Conservation (phyloP, 352 stramenopile genomes). For the Globisporangium paddicum region DNA sequence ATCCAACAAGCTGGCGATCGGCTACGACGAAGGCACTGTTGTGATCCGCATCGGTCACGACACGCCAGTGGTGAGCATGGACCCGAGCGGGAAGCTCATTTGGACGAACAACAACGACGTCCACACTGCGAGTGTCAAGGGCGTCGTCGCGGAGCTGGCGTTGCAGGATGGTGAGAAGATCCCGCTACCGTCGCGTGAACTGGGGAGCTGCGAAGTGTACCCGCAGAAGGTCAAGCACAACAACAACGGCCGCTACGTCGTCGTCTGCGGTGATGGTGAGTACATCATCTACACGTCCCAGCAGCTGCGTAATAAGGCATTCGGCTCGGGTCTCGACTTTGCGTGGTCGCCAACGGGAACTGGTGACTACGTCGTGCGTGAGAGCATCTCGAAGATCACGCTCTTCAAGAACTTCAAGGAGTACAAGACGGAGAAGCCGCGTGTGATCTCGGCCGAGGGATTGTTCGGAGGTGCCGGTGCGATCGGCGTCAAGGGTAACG, state of each 20-base stretch:
- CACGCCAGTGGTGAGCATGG: conserved; percentile 97
- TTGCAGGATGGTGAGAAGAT: conserved; percentile 89
- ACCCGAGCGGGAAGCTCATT: conserved; percentile 96
- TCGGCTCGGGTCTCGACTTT: conserved; percentile 97
- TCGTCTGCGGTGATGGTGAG: conserved; percentile 98
- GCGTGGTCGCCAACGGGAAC: conserved; percentile 96
- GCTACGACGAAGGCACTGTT: conserved; percentile 93
- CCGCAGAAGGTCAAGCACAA: conserved; percentile 98
- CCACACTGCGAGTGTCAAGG: conserved; percentile 92
- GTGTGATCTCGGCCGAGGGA: conserved; percentile 92
- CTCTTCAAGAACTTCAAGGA: conserved; percentile 99
- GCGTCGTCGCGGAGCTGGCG: conserved; percentile 64
- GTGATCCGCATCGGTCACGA: conserved; percentile 98
- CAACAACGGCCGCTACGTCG: conserved; percentile 98
- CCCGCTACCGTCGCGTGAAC: conserved; percentile 82
- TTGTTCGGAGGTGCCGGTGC: conserved; percentile 94
- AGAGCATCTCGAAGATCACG: conserved; percentile 95
- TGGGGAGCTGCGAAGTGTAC: conserved; percentile 98
- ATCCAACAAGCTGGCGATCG: conserved; percentile 92
- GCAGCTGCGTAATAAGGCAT: conserved; percentile 94
- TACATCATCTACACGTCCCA: conserved; percentile 99
- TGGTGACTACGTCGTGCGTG: conserved; percentile 98
- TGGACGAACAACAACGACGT: conserved; percentile 99
- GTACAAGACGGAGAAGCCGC: conserved; percentile 91
- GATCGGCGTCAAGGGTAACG: conserved; percentile 94